Base-by-base conservation (phyloP, 257 asterid genomes). In the Petunia axillaris region DNA sequence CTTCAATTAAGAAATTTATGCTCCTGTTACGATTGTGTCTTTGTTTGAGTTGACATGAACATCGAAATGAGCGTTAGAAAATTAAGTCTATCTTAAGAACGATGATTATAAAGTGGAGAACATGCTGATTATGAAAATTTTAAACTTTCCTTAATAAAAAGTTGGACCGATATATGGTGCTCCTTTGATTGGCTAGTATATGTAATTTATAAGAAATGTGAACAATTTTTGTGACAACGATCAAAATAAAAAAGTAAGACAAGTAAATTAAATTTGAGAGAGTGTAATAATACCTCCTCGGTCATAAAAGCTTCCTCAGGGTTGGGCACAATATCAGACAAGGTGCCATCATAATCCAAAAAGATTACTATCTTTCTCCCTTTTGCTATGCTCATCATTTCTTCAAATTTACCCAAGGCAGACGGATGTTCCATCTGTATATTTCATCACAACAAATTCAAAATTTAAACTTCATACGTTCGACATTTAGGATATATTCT, bases 311-410 rank as follows among this genome's bases (percentile, higher is more conserved):
- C 76, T 68, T 68, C 76, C 44, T 43, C 76, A 44, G 76, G 76
- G 13, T 68, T 68, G 4, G 76, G 57, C 55, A 68, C 76, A n/a
- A 68, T 68, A 44, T 68, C 76, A 68, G 76, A 68, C 40, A 68
- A 68, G 50, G 76, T 68, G 76, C 76, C 76, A 68, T 68, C 76
- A 68, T 68, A 68, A 68, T 68, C 76, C 76, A 68, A 43, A 15
- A 68, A 44, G 4, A 68, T 68, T 44, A 68, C 57, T n/a, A 68
- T 16, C 2, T 44, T 44, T 44, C 50, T 68, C 40, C 40, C 57
- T 68, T 68, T 68, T n/a, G 76, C 16, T 16, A 68, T 44, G 35
- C 11, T 68, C 76, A 8, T 68, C 57, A 68, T 68, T 44, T 68
- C 40, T 68, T 68, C 76, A 43, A 68, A 16, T 16, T 44, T 44